Conservation (phyloP, 352 stramenopile species). For the Globisporangium alternatum region DNA sequence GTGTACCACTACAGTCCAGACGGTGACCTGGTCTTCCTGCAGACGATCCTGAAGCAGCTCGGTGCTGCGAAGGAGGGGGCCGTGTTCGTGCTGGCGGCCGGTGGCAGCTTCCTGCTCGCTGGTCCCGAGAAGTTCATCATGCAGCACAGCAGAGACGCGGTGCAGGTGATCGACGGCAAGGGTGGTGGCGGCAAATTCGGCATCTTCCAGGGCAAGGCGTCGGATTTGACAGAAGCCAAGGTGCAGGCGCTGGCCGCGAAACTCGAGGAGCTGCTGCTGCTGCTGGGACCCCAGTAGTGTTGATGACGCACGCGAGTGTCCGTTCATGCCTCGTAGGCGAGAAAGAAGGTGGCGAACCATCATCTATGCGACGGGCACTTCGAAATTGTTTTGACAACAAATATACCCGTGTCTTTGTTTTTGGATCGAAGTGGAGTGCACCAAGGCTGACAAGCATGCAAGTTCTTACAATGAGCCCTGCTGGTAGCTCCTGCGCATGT, state of each 20-base stretch:
- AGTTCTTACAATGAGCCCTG: too few relatives aligned
- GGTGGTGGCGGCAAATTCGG: slow-evolving; percentile 71
- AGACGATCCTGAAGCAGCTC: slow-evolving; percentile 8
- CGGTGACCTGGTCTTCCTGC: not conserved
- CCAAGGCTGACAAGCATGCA: too few relatives aligned
- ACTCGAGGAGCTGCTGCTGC: slow-evolving; percentile 33
- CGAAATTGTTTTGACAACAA: too few relatives aligned
- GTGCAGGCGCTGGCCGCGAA: slow-evolving; percentile 36
- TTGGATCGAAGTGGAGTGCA: too few relatives aligned
- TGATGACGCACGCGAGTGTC: too few relatives aligned
- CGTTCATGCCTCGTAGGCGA: too few relatives aligned
- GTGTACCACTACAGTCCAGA: slow-evolving; percentile 1
- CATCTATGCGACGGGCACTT: too few relatives aligned
- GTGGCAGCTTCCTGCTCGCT: slow-evolving; percentile 48
- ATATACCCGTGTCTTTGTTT: too few relatives aligned
- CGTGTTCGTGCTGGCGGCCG: not conserved
- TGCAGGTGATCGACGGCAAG: slow-evolving; percentile 65
- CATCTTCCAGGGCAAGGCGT: slow-evolving; percentile 79
- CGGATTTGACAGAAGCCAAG: slow-evolving; percentile 32
- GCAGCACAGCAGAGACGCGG: slow-evolving; percentile 43
- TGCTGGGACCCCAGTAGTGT: not conserved
- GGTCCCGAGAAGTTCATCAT: slow-evolving; percentile 50
- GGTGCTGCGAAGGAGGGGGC: not conserved
- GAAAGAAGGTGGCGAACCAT: too few relatives aligned
- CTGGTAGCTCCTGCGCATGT: not conserved